phyloP scores from a whole-genome alignment of 805 yeast species.

The Blastobotrys chiropterorum region DNA sequence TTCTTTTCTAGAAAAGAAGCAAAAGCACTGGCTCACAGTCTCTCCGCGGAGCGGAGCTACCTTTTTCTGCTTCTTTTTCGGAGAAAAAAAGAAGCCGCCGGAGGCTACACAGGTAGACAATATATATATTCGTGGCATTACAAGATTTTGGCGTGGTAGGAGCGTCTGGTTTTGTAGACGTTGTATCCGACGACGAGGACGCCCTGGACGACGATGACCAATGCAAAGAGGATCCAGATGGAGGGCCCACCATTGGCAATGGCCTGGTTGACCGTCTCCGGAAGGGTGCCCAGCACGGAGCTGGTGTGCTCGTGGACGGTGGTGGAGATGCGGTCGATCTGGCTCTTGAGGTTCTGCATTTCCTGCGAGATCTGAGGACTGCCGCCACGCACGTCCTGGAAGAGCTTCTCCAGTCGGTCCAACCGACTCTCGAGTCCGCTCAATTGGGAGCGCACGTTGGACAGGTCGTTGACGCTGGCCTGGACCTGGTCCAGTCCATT shows the following conservation, averaged over 20 bases:
- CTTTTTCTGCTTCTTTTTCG: no score
- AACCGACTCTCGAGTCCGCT: constrained; percentile 13
- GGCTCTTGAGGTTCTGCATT: constrained; percentile 13
- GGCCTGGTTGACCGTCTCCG: constrained; percentile 24
- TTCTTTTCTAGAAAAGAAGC: not conserved
- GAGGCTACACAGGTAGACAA: not conserved
- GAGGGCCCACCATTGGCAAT: constrained; percentile 24
- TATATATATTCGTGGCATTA: constrained; percentile 5
- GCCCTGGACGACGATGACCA: constrained; percentile 22
- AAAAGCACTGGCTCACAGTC: not conserved
- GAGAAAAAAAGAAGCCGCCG: not conserved
- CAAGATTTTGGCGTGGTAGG: constrained; percentile 21
- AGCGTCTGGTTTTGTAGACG: constrained; percentile 24
- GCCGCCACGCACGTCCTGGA: constrained; percentile 9
- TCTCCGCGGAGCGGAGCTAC: no score
- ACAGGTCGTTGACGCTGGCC: constrained; percentile 3
- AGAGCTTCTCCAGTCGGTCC: constrained; percentile 10
- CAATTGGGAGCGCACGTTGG: constrained; percentile 6
- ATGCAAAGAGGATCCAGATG: constrained; percentile 22
- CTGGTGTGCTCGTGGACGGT: constrained; percentile 25
- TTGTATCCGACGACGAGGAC: constrained; percentile 26
- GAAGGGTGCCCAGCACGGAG: constrained; percentile 21
- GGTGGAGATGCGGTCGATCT: constrained; percentile 16
- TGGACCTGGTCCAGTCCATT: constrained; percentile 7
- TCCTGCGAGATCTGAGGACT: constrained; percentile 13